Conservation (phyloP, 805 yeast species). For the Deakozyma indianensis region DNA sequence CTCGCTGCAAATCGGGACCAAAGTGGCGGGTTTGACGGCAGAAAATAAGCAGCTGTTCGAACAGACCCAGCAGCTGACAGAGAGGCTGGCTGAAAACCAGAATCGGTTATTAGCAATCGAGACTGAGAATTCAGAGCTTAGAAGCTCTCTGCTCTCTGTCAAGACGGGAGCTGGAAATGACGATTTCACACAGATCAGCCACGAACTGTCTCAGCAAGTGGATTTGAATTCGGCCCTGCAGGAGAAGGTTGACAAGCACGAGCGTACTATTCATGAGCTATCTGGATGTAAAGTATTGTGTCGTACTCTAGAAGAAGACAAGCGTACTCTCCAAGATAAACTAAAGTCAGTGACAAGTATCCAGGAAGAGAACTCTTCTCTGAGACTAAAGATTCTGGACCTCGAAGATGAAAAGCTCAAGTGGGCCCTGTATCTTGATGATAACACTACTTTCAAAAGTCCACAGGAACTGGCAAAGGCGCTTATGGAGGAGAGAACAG, state of each 20-base stretch:
- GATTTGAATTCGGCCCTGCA: neutral
- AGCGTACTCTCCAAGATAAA: neutral
- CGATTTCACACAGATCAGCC: neutral
- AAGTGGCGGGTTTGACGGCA: neutral
- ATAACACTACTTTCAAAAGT: neutral
- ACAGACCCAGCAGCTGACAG: neutral
- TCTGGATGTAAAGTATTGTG: neutral
- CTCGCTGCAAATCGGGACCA: neutral
- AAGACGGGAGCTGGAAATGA: neutral
- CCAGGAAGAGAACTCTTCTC: neutral
- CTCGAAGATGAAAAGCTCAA: neutral
- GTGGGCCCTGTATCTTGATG: neutral
- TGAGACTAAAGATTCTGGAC: neutral
- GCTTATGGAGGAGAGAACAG: constrained; percentile 1
- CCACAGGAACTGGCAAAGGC: neutral
- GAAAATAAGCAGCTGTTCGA: neutral
- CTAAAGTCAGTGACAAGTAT: neutral
- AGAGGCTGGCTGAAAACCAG: neutral
- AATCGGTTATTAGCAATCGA: neutral
- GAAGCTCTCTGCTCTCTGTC: neutral
- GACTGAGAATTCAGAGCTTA: neutral
- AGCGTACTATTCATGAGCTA: neutral
- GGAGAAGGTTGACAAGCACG: neutral
- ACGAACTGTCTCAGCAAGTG: neutral
- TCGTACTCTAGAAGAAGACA: neutral